A percentile compares a stretch with the other conserved stretches of the same genome.
Conservation (phyloP, 208 protist species). For the Wallacemonas collosoma region DNA sequence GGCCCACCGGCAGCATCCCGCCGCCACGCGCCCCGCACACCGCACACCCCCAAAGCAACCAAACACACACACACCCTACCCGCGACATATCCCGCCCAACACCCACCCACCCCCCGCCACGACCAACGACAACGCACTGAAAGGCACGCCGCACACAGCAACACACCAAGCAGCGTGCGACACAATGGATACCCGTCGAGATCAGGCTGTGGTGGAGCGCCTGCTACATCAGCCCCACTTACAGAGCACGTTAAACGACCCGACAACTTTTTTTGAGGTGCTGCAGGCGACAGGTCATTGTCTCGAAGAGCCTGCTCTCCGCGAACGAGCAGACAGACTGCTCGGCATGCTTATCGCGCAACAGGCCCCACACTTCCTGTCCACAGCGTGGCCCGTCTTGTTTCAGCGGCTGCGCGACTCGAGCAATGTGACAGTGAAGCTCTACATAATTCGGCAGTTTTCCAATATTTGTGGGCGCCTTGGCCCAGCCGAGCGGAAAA, state of each 20-base stretch:
- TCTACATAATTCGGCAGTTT: constrained; percentile 55
- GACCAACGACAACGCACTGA: neutral
- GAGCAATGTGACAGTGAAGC: constrained; percentile 20
- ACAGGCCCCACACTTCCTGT: constrained; percentile 10
- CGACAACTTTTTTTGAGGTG: constrained; percentile 13
- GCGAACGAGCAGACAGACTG: constrained; percentile 10
- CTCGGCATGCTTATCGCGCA: constrained; percentile 9
- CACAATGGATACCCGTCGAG: neutral
- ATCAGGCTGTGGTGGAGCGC: neutral
- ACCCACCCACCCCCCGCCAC: neutral
- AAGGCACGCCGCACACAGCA: neutral
- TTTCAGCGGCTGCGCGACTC: constrained; percentile 49
- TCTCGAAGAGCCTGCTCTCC: neutral
- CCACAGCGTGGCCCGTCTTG: constrained; percentile 56
- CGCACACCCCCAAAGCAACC: neutral
- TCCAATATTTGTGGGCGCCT: constrained; percentile 39
- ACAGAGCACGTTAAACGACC: neutral
- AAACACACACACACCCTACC: neutral
- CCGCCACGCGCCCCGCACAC: neutral
- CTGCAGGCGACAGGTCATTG: constrained; percentile 10
- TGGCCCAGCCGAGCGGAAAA: constrained; percentile 31
- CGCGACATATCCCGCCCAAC: neutral
- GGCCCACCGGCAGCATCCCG: too few species aligned
- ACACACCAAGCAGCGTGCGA: neutral
- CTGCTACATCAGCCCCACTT: neutral